Percentiles rank a stretch among this genome's conserved stretches.
Evolutionary conservation across 768 basidiomycete genomes (phyloP).

Genomic region (Pholiota molesta): DNA sequence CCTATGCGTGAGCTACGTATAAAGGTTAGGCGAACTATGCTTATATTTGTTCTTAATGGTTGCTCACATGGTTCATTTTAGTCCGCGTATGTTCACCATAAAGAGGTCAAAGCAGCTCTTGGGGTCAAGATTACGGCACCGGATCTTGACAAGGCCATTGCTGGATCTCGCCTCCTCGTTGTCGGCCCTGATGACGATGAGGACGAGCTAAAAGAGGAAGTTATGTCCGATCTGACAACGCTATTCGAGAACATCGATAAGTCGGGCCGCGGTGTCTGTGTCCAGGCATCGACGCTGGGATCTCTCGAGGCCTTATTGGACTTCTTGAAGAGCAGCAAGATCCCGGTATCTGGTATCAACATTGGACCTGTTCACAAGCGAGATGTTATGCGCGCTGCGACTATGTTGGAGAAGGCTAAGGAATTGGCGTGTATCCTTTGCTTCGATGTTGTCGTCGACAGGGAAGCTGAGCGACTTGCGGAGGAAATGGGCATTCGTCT

Average conservation of each 20-base stretch:
- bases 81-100: constrained; percentile 97
- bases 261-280: constrained; percentile 94
- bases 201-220: constrained; percentile 90
- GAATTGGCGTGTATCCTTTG: constrained; percentile 95
- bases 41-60: constrained; percentile 7
- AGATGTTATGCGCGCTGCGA: constrained; percentile 89
- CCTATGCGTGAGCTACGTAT: constrained; percentile 93
- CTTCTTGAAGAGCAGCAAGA: constrained; percentile 93
- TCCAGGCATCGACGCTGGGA: constrained; percentile 96
- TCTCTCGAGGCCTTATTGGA: constrained; percentile 96
- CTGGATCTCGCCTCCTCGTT: constrained; percentile 92
- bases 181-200: constrained; percentile 96
- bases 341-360: constrained; percentile 96
- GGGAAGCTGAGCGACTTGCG: constrained; percentile 88
- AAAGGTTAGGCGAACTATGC: constrained; percentile 60
- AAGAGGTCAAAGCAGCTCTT: constrained; percentile 94
- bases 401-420: constrained; percentile 95
- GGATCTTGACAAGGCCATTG: constrained; percentile 97
- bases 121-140: constrained; percentile 96
- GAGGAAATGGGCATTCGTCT: constrained; percentile 93
- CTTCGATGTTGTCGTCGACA: constrained; percentile 95
- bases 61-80: constrained; percentile 33
- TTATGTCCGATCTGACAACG: constrained; percentile 94
- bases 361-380: constrained; percentile 97
- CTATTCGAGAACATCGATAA: constrained; percentile 91